These are phyloP conservation scores for Wickerhamiella allomyrinae DNA, from an alignment of 805 yeast species.

Conservation along the genomic window DNA sequence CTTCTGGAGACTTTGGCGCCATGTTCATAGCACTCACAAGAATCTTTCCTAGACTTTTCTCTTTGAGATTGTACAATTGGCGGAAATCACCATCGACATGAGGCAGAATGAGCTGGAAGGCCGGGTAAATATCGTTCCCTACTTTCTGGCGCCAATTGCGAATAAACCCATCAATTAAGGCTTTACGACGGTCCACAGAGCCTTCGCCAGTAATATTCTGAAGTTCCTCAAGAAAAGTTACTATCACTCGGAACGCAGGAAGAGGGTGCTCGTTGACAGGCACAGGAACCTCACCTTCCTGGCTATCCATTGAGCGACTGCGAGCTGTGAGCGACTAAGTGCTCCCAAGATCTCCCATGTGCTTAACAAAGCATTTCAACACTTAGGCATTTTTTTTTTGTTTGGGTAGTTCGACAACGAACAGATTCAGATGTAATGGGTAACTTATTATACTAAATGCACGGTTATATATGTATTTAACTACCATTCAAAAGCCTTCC, in stretches of 20 bases:
- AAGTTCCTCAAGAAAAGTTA: constrained; percentile 11
- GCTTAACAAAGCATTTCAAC: no score
- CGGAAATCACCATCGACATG: constrained; percentile 41
- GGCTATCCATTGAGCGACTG: no score
- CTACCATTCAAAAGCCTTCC: constrained; percentile 21
- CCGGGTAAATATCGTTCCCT: constrained; percentile 55
- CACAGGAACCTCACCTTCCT: no score
- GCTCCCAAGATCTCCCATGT: no score
- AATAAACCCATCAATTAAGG: constrained; percentile 30
- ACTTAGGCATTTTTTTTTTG: no score
- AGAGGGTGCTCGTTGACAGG: constrained; percentile 12
- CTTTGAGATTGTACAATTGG: constrained; percentile 45
- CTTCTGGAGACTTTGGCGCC: constrained; percentile 48
- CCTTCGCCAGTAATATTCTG: constrained; percentile 9
- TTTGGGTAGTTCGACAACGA: no score
- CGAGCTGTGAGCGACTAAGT: no score
- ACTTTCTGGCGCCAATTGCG: constrained; percentile 38
- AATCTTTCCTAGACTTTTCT: constrained; percentile 40
- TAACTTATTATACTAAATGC: no score
- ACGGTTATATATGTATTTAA: no score
- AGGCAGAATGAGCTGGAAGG: constrained; percentile 45
- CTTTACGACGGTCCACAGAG: constrained; percentile 3
- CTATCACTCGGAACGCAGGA: constrained; percentile 13
- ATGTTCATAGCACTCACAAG: constrained; percentile 39
- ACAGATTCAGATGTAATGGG: no score